Evolutionary conservation across 768 basidiomycete genomes (phyloP), one percentile per base, ranked within the genome.

Genomic region (Grammothele lineata): DNA sequence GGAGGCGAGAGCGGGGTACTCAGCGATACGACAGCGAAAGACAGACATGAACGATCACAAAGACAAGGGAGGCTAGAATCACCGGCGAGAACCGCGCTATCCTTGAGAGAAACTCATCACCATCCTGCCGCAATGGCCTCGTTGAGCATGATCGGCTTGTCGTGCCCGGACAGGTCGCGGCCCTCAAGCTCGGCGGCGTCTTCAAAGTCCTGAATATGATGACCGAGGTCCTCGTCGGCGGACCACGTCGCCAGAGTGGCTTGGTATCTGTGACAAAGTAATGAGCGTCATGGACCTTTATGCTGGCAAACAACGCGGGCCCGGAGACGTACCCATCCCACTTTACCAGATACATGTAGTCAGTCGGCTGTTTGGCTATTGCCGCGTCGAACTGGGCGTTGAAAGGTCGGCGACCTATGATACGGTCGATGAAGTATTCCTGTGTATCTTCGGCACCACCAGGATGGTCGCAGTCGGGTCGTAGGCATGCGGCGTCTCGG

Each of bases 381-480:
- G 26, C 39, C 4, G 24, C 26, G 11, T 48, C 42, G 22, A 39
- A 17, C 19, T 44, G 39, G 1, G 46, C 35, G 10, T 48, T 45
- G 33, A 41, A 48, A 15, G 57, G 57, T 1, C 50, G 46, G 5
- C 58, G 58, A 12, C 58, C 58, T 15, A 59, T 53, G 37, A 59
- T 54, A 17, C 55, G 50, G n/a, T 59, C 58, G 10, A 59, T 45
- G 37, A 56, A 59, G 37, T 51, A 59, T 33, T 57, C 50, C 32
- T 50, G 40, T 21, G 50, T 52, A 21, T 58, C 50, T 23, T 50
- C 40, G 6, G 42, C 47, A 5, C 41, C 42, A 11, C 44, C 45
- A 4, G 47, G 41, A 33, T 41, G 46, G 21, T 45, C 35, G 40
- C 55, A 56, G 19, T 55, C 53, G 9, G 58, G 55, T 22, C 58